phyloP scores from a whole-genome alignment of 2,329 filamentous ascomycete species.

The Achaetomium macrosporum region DNA sequence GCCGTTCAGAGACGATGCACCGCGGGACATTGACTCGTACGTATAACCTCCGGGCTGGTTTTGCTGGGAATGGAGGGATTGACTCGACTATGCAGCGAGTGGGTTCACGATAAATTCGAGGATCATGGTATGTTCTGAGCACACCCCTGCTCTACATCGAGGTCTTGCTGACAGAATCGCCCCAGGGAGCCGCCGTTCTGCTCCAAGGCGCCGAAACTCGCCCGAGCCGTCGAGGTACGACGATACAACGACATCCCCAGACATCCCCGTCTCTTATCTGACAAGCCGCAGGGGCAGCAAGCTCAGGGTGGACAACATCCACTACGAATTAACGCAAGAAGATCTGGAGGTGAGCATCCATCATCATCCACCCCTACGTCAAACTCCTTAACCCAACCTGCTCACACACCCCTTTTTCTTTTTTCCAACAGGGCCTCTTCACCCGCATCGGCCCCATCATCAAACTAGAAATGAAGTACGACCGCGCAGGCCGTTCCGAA shows the following conservation, averaged over 20 bases:
- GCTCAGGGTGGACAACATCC: conserved; percentile 80
- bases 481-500: conserved; percentile 82
- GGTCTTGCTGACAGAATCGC: conserved; percentile 3
- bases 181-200: conserved; percentile 21
- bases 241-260: background rate
- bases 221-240: conserved; percentile 31
- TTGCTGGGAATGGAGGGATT: conserved; percentile 15
- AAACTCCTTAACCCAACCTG: background rate
- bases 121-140: conserved; percentile 51
- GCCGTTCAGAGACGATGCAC: conserved; percentile 56
- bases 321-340: conserved; percentile 83
- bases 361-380: conserved; percentile 11
- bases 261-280: conserved; percentile 10
- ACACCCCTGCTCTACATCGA: background rate
- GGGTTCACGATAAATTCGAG: conserved; percentile 89
- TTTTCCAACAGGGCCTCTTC: conserved; percentile 63
- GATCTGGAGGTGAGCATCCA: conserved; percentile 62
- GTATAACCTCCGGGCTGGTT: conserved; percentile 26
- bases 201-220: conserved; percentile 26
- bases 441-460: conserved; percentile 65
- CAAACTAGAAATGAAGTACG: conserved; percentile 69
- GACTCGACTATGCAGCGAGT: conserved; percentile 56
- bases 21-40: conserved; percentile 65
- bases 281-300: conserved; percentile 55
- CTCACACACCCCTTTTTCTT: conserved; percentile 24